Evolutionary conservation across 208 protist species (phyloP).

Genomic region (Leishmania arabica): DNA sequence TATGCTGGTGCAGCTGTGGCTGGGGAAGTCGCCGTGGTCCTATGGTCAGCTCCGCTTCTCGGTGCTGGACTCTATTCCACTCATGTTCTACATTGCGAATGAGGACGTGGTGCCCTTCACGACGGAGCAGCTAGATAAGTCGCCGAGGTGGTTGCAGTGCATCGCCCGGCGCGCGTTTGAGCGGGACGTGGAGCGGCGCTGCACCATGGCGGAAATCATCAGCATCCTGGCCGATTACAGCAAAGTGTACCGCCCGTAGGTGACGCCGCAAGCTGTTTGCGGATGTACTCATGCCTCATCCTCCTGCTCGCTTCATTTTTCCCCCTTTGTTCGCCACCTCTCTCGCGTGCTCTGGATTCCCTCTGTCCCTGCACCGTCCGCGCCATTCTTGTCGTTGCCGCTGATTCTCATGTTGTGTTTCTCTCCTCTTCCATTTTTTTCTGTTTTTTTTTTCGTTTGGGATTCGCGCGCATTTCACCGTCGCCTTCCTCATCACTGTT

Average conservation of each 20-base stretch:
- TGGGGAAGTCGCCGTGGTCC: conserved; percentile 46
- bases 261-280: background rate
- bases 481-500: background rate
- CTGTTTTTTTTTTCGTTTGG: background rate
- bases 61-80: conserved; percentile 40
- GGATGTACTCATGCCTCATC: background rate
- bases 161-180: conserved; percentile 49
- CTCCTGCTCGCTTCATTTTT: background rate
- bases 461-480: background rate
- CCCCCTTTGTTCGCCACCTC: background rate
- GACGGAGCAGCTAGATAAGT: conserved; percentile 28
- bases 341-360: background rate
- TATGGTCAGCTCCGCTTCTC: conserved; percentile 20
- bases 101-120: conserved; percentile 52
- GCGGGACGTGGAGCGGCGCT: conserved; percentile 44
- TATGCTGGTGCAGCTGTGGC: conserved; percentile 60
- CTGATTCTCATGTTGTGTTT: background rate
- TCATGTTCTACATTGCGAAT: conserved; percentile 62
- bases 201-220: conserved; percentile 50
- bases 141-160: conserved; percentile 60
- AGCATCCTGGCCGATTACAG: conserved; percentile 55
- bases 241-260: conserved; percentile 12
- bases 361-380: background rate
- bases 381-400: background rate
- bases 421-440: background rate